phyloP scores from a whole-genome alignment of 2,329 filamentous ascomycete genomes.

The Tolypocladium amazonense region DNA sequence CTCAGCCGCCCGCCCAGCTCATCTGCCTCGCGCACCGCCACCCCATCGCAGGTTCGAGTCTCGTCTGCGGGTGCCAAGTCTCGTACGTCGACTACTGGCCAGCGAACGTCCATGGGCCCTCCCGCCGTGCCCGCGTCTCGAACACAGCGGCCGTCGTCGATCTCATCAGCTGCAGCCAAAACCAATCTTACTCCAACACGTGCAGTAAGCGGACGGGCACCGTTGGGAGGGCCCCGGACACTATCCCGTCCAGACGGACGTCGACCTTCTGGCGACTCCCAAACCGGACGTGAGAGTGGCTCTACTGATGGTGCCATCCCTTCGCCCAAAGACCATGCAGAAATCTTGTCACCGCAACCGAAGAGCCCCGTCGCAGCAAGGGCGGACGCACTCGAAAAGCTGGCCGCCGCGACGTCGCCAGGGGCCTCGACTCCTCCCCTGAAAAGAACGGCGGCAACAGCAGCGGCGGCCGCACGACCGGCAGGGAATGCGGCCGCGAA shows the following conservation, averaged over 20 bases:
- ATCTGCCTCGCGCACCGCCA: conserved; percentile 52
- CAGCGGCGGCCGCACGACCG: conserved; percentile 22
- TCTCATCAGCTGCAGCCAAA: conserved; percentile 27
- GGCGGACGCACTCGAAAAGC: conserved; percentile 40
- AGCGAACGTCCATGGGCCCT: conserved; percentile 58
- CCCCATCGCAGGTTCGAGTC: conserved; percentile 46
- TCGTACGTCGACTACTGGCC: conserved; percentile 42
- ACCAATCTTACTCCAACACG: conserved; percentile 21
- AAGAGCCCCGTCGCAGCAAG: conserved; percentile 40
- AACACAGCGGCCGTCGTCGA: conserved; percentile 32
- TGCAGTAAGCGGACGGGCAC: conserved; percentile 29
- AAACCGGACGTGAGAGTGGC: conserved; percentile 29
- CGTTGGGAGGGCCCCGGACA: conserved; percentile 22
- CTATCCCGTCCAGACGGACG: conserved; percentile 28
- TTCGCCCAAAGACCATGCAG: conserved; percentile 39
- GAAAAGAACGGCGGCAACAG: conserved; percentile 16
- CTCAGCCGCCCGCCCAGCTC: conserved; percentile 45
- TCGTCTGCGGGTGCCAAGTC: conserved; percentile 35
- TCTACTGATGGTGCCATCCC: conserved; percentile 27
- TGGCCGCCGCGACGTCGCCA: conserved; percentile 28
- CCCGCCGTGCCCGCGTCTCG: conserved; percentile 39
- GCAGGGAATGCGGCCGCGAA: conserved; percentile 39
- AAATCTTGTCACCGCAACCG: conserved; percentile 37
- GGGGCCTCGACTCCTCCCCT: conserved; percentile 19
- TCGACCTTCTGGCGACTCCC: conserved; percentile 35